A percentile compares a stretch with the other conserved stretches of the same genome.
Conservation (phyloP, 1,284 basidiomycete genomes). For the Cryptococcus floricola region DNA sequence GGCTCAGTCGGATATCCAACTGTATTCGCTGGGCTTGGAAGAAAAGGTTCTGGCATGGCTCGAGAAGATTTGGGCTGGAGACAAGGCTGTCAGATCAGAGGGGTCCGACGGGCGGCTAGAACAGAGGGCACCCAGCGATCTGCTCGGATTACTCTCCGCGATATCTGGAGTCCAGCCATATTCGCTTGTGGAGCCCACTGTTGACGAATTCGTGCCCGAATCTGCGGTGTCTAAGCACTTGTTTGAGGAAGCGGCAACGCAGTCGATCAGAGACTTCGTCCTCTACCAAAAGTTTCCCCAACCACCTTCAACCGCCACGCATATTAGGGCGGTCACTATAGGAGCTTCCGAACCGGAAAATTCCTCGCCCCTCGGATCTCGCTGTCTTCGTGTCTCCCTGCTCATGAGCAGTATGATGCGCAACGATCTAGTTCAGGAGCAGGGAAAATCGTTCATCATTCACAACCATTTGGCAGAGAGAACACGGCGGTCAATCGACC, state of each 20-base stretch:
- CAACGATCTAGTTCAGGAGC: slow-evolving; percentile 48
- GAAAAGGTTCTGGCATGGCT: slow-evolving; percentile 82
- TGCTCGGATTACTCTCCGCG: slow-evolving; percentile 61
- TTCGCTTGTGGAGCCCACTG: slow-evolving; percentile 11
- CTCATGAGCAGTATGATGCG: background rate
- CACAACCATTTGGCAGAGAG: no score
- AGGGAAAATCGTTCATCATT: background rate
- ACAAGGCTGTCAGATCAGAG: slow-evolving; percentile 52
- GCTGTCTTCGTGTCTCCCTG: background rate
- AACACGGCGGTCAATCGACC: slow-evolving; percentile 63
- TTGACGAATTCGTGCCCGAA: slow-evolving; percentile 56
- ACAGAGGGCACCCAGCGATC: slow-evolving; percentile 50
- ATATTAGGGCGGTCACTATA: background rate
- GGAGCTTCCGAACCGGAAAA: no score
- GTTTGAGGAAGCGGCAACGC: slow-evolving; percentile 58
- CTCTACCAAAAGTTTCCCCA: slow-evolving; percentile 62
- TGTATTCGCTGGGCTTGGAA: slow-evolving; percentile 75
- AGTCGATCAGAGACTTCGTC: slow-evolving; percentile 64
- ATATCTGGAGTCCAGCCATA: slow-evolving; percentile 55
- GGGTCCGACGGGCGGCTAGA: slow-evolving; percentile 53
- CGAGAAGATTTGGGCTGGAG: slow-evolving; percentile 18
- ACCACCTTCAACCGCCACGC: background rate
- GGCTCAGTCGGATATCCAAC: slow-evolving; percentile 69
- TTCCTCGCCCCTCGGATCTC: no score
- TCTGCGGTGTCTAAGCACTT: slow-evolving; percentile 61